A percentile compares a stretch with the other conserved stretches of the same genome.
Conservation (phyloP, 495 filamentous ascomycete species). For the Pyronema domesticum region DNA sequence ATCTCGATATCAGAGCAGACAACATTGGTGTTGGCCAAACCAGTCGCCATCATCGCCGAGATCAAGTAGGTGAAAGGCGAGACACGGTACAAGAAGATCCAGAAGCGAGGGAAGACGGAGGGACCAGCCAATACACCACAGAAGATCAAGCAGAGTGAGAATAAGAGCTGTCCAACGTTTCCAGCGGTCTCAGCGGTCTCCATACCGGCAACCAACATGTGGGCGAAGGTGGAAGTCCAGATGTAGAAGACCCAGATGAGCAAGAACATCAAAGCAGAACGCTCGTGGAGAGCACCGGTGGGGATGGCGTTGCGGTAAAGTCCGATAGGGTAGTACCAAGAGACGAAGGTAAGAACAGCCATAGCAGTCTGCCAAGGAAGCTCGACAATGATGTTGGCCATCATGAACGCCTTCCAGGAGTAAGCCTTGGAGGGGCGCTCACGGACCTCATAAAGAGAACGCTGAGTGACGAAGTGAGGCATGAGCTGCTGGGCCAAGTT, state of each 20-base stretch:
- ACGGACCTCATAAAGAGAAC: conserved; percentile 51
- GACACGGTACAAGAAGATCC: conserved; percentile 55
- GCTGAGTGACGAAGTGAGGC: conserved; percentile 52
- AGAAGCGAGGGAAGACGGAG: conserved; percentile 38
- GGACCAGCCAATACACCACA: conserved; percentile 49
- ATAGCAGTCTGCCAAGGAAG: conserved; percentile 51
- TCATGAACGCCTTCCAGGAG: conserved; percentile 52
- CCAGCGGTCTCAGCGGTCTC: conserved; percentile 50
- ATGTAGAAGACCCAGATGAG: conserved; percentile 48
- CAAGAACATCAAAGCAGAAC: conserved; percentile 17
- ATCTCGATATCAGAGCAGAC: conserved; percentile 39
- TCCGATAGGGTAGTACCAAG: conserved; percentile 44
- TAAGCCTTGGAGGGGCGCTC: conserved; percentile 57
- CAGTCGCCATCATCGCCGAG: conserved; percentile 36
- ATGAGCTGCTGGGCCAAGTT: conserved; percentile 68
- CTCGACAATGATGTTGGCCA: conserved; percentile 50
- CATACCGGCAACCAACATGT: conserved; percentile 56
- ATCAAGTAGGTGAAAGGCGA: conserved; percentile 50
- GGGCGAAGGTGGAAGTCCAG: conserved; percentile 55
- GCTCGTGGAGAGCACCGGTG: conserved; percentile 50
- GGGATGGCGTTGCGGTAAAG: conserved; percentile 20
- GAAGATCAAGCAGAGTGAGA: conserved; percentile 44
- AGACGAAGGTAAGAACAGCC: conserved; percentile 39
- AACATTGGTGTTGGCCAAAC: conserved; percentile 37
- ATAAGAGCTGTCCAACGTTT: conserved; percentile 45